Evolutionary conservation across 331 rosid genomes (phyloP).

Genomic region (Rhamnella rubrinervis): DNA sequence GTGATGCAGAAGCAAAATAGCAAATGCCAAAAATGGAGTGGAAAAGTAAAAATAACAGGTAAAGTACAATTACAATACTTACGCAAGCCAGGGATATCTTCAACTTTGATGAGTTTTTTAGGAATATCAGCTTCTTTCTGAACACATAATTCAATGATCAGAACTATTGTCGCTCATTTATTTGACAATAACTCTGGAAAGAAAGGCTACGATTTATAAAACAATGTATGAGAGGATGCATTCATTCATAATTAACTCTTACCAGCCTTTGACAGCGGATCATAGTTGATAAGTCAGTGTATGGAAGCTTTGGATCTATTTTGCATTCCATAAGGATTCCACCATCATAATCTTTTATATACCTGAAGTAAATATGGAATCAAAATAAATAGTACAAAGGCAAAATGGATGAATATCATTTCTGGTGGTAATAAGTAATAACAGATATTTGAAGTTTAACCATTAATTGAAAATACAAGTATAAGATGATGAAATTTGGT

Average conservation of each 20-base stretch:
- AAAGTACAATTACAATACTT: constrained; percentile 32
- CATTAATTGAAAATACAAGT: too few relatives aligned
- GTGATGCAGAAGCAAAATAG: too few relatives aligned
- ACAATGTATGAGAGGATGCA: neutral
- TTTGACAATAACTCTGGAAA: constrained; percentile 15
- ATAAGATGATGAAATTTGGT: too few relatives aligned
- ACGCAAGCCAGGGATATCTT: constrained; percentile 95
- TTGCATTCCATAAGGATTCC: constrained; percentile 97
- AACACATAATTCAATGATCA: constrained; percentile 31
- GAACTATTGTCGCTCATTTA: constrained; percentile 17
- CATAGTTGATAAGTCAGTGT: constrained; percentile 91
- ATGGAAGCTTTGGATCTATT: constrained; percentile 91
- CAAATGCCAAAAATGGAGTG: neutral
- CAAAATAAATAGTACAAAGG: too few relatives aligned
- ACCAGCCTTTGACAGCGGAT: constrained; percentile 94
- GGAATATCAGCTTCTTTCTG: constrained; percentile 95
- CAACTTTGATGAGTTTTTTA: constrained; percentile 58
- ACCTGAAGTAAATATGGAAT: constrained; percentile 44
- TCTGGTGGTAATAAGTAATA: neutral
- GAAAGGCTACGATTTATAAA: neutral
- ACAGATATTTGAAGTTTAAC: too few relatives aligned
- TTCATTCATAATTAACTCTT: constrained; percentile 19
- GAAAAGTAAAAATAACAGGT: constrained; percentile 10
- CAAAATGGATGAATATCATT: neutral
- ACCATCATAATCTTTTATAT: constrained; percentile 97